phyloP scores from a whole-genome alignment of 345 rosid genomes.

The Brassica carinata region DNA sequence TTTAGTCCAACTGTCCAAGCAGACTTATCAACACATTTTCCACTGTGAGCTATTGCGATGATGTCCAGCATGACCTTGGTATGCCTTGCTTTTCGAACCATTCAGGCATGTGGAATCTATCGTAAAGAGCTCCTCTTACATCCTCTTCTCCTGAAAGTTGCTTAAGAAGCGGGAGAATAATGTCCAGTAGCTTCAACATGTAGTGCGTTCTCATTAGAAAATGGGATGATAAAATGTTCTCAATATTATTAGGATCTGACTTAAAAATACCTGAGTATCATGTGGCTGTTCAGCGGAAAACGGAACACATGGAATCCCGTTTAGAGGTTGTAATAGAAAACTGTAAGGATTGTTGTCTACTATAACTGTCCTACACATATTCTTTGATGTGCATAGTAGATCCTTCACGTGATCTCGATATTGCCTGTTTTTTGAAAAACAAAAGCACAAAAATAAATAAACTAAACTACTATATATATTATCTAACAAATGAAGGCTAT shows the following conservation, averaged over 20 bases:
- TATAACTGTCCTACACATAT: slow-evolving; percentile 68
- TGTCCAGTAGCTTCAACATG: slow-evolving; percentile 68
- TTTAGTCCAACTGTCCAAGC: neutral
- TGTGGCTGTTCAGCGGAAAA: slow-evolving; percentile 69
- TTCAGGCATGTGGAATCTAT: slow-evolving; percentile 78
- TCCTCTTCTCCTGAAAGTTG: slow-evolving; percentile 68
- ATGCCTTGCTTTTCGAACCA: slow-evolving; percentile 93
- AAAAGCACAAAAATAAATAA: neutral
- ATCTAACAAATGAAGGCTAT: neutral
- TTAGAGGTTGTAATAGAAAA: slow-evolving; percentile 81
- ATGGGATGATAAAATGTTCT: neutral
- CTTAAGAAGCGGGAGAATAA: slow-evolving; percentile 84
- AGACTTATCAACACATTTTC: slow-evolving; percentile 11
- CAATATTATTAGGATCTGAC: neutral
- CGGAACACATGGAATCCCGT: slow-evolving; percentile 90
- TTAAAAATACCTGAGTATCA: slow-evolving; percentile 63
- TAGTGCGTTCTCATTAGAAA: neutral
- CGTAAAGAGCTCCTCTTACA: slow-evolving; percentile 68
- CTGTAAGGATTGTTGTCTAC: slow-evolving; percentile 95
- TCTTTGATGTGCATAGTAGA: slow-evolving; percentile 62
- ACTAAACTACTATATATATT: neutral
- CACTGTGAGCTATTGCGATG: slow-evolving; percentile 4
- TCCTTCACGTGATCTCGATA: slow-evolving; percentile 85
- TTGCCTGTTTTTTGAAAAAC: slow-evolving; percentile 45
- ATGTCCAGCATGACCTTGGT: slow-evolving; percentile 53